phyloP scores from a whole-genome alignment of 805 yeast genomes.

The Lachancea thermotolerans region DNA sequence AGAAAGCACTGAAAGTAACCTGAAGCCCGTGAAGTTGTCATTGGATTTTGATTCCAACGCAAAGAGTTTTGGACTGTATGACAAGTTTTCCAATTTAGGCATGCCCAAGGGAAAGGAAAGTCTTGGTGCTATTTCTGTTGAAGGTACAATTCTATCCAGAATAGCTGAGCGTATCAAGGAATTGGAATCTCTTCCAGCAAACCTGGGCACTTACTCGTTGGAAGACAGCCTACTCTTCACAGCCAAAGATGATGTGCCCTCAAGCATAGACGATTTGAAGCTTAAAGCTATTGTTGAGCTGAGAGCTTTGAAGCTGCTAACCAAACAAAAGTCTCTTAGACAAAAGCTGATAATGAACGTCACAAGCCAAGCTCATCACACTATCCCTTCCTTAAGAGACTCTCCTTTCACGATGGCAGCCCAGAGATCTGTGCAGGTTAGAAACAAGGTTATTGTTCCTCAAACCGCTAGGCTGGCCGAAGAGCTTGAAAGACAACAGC shows the following conservation, averaged over 20 bases:
- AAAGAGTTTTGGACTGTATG: conserved; percentile 26
- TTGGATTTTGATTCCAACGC: conserved; percentile 29
- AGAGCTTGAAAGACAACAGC: conserved; percentile 66
- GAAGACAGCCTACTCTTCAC: conserved; percentile 37
- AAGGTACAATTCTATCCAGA: conserved; percentile 46
- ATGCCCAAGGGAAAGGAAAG: conserved; percentile 31
- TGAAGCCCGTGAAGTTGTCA: conserved; percentile 22
- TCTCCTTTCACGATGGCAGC: conserved; percentile 58
- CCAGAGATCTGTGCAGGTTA: conserved; percentile 58
- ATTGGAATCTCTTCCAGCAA: conserved; percentile 61
- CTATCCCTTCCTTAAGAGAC: conserved; percentile 43
- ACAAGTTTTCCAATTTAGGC: conserved; percentile 20
- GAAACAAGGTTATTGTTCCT: conserved; percentile 63
- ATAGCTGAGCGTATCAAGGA: conserved; percentile 53
- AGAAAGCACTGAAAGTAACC: conserved; percentile 1
- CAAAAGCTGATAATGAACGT: conserved; percentile 49
- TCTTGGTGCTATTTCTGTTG: conserved; percentile 46
- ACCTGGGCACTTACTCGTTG: conserved; percentile 51
- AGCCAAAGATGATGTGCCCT: conserved; percentile 40
- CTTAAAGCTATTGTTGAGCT: conserved; percentile 63
- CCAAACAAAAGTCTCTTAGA: conserved; percentile 65
- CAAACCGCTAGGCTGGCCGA: conserved; percentile 72
- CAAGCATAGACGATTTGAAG: conserved; percentile 50
- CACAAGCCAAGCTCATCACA: conserved; percentile 51
- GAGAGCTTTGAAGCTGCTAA: conserved; percentile 56